Percentiles rank a stretch among this genome's conserved stretches.
These are phyloP conservation scores for Dactylellina parvicollis DNA, from an alignment of 2,329 filamentous ascomycete species.

Conservation along the genomic window DNA sequence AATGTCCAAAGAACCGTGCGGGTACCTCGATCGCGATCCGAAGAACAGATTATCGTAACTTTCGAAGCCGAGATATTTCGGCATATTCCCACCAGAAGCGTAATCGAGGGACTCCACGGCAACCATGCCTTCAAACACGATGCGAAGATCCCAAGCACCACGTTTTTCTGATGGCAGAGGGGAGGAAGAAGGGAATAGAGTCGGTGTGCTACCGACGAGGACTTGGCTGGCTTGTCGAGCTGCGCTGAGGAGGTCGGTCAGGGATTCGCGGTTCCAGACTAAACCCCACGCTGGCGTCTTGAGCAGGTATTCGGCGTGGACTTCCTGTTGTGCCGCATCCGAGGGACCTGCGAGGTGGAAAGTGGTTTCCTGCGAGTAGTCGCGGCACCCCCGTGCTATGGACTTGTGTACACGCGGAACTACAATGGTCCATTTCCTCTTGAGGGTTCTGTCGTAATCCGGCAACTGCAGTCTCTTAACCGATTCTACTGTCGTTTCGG, in stretches of 20 bases:
- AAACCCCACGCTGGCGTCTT: conserved; percentile 50
- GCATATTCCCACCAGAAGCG: conserved; percentile 40
- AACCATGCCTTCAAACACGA: conserved; percentile 52
- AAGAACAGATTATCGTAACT: conserved; percentile 52
- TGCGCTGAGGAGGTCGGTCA: conserved; percentile 31
- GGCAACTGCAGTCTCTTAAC: conserved; percentile 5
- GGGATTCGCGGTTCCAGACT: conserved; percentile 47
- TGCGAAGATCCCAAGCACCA: conserved; percentile 40
- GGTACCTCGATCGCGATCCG: conserved; percentile 39
- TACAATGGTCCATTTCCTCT: conserved; percentile 49
- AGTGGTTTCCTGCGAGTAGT: conserved; percentile 42
- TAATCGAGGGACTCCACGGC: conserved; percentile 46
- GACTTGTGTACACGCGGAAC: conserved; percentile 51
- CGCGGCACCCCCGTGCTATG: conserved; percentile 45
- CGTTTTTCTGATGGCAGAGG: conserved; percentile 18
- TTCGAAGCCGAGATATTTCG: conserved; percentile 49
- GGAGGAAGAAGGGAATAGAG: not conserved
- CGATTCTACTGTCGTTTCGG: conserved; percentile 13
- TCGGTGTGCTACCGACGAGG: conserved; percentile 5
- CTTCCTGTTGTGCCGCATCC: conserved; percentile 44
- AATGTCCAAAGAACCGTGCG: conserved; percentile 47
- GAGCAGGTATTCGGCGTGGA: conserved; percentile 50
- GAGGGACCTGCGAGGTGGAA: conserved; percentile 35
- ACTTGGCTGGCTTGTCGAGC: conserved; percentile 42
- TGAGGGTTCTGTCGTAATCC: conserved; percentile 34